phyloP scores from a whole-genome alignment of 2,329 filamentous ascomycete genomes.

The Verticillium isaacii region DNA sequence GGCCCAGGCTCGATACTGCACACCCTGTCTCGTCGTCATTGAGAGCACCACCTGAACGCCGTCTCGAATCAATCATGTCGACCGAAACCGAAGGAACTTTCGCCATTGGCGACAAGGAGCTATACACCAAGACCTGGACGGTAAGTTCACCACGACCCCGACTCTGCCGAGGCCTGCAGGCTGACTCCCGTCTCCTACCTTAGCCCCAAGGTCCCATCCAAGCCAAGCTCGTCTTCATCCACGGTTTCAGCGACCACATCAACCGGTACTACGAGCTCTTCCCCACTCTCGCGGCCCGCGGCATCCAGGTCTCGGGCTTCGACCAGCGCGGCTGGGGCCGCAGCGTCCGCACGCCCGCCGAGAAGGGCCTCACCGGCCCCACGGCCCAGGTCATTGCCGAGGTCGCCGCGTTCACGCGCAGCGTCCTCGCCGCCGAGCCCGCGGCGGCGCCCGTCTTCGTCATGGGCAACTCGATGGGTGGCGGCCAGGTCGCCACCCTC shows the following conservation, averaged over 20 bases:
- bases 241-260: slow-evolving; percentile 86
- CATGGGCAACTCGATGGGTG: slow-evolving; percentile 89
- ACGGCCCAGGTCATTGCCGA: slow-evolving; percentile 71
- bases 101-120: slow-evolving; percentile 34
- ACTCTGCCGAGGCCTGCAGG: neutral
- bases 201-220: slow-evolving; percentile 52
- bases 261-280: slow-evolving; percentile 75
- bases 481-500: slow-evolving; percentile 66
- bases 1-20: neutral
- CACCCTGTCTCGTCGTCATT: neutral
- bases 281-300: slow-evolving; percentile 59
- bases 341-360: slow-evolving; percentile 54
- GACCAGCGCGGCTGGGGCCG: slow-evolving; percentile 90
- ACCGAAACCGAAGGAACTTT: slow-evolving; percentile 46
- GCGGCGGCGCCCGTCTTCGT: slow-evolving; percentile 62
- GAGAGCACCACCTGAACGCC: neutral
- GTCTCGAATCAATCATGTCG: slow-evolving; percentile 21
- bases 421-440: slow-evolving; percentile 34
- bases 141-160: slow-evolving; percentile 31
- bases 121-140: slow-evolving; percentile 56
- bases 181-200: slow-evolving; percentile 4
- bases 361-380: slow-evolving; percentile 69
- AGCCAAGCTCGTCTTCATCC: slow-evolving; percentile 76
- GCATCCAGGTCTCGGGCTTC: slow-evolving; percentile 72
- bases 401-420: slow-evolving; percentile 68